These are phyloP conservation scores for Solanum pinnatisectum DNA, from an alignment of 257 asterid species.

Conservation along the genomic window DNA sequence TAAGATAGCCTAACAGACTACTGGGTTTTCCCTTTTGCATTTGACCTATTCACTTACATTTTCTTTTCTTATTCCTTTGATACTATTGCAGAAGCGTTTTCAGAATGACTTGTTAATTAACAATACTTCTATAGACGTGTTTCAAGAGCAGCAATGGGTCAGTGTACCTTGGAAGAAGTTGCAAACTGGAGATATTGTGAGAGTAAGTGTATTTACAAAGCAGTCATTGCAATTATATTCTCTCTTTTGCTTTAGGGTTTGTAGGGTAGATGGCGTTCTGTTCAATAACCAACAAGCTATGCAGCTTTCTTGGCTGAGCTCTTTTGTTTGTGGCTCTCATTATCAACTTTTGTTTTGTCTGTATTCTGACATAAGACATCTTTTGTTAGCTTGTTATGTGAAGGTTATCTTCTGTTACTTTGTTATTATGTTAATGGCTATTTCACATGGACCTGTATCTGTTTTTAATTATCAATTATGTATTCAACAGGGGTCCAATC, in stretches of 20 bases:
- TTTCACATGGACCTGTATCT: background rate
- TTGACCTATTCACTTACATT: background rate
- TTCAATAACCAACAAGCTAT: background rate
- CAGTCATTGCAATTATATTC: background rate
- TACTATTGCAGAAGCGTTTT: conserved; percentile 71
- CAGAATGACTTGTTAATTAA: conserved; percentile 94
- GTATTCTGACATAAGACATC: background rate
- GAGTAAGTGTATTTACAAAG: conserved; percentile 40
- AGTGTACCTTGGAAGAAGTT: conserved; percentile 89
- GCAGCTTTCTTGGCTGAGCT: background rate
- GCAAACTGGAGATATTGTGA: conserved; percentile 95
- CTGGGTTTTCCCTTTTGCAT: background rate
- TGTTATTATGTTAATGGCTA: background rate
- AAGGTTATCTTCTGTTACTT: background rate
- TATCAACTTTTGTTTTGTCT: background rate
- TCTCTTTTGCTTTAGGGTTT: background rate
- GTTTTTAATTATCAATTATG: background rate
- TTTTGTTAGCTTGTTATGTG: background rate
- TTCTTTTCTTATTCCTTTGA: conserved; percentile 4
- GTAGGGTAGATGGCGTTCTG: background rate
- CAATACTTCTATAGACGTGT: conserved; percentile 64
- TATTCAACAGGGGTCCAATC: background rate
- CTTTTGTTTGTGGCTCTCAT: background rate
- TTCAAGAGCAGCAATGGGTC: conserved; percentile 79
- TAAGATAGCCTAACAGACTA: background rate